These are phyloP conservation scores for Epichloe aotearoae DNA, from an alignment of 2,329 filamentous ascomycete genomes.

Conservation along the genomic window DNA sequence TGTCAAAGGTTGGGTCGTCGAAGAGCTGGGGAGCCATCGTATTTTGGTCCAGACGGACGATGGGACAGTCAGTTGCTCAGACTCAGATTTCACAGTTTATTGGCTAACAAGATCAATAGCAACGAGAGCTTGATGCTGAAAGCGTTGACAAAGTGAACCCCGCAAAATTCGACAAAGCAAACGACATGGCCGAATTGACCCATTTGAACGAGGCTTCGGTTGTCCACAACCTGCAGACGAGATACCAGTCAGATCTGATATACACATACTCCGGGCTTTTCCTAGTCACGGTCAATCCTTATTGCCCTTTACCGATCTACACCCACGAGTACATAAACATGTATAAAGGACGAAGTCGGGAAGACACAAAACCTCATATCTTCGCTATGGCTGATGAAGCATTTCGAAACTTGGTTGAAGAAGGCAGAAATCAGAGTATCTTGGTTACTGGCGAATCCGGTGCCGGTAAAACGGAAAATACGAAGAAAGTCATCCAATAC, in stretches of 20 bases:
- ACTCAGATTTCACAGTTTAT: not conserved
- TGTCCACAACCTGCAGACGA: constrained; percentile 88
- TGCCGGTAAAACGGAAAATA: constrained; percentile 97
- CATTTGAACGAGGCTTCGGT: constrained; percentile 97
- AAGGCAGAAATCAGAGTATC: constrained; percentile 93
- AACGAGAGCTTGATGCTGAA: constrained; percentile 75
- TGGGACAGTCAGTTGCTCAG: constrained; percentile 52
- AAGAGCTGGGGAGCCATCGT: constrained; percentile 56
- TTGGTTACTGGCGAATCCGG: constrained; percentile 96
- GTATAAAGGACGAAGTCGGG: constrained; percentile 83
- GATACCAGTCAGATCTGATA: constrained; percentile 92
- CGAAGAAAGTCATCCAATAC: constrained; percentile 98
- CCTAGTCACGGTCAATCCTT: constrained; percentile 93
- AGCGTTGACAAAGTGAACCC: constrained; percentile 98
- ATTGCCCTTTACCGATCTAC: constrained; percentile 89
- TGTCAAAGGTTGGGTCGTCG: constrained; percentile 80
- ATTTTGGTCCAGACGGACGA: constrained; percentile 88
- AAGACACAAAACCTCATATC: constrained; percentile 94
- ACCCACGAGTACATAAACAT: constrained; percentile 94
- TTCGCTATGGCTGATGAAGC: constrained; percentile 96
- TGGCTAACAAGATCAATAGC: constrained; percentile 33
- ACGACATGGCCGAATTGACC: constrained; percentile 97
- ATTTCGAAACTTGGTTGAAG: constrained; percentile 88
- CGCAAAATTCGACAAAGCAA: constrained; percentile 97
- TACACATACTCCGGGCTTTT: constrained; percentile 98